phyloP scores from a whole-genome alignment of 495 filamentous ascomycete species.

The Penicillium salamii region DNA sequence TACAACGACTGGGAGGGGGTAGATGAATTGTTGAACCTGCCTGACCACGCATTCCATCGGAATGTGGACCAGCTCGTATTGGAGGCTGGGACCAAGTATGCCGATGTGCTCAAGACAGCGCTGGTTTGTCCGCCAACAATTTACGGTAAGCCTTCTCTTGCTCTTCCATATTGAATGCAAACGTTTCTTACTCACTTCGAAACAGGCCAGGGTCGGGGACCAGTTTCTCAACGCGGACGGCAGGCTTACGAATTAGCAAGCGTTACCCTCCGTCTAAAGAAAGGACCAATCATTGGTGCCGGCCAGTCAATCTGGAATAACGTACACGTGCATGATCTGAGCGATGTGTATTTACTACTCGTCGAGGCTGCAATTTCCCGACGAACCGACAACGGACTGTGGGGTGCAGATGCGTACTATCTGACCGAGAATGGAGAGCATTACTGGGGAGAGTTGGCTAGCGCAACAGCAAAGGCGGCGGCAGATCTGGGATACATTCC shows the following conservation, averaged over 20 bases:
- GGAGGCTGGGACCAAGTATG: slow-evolving; percentile 30
- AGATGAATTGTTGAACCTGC: slow-evolving; percentile 46
- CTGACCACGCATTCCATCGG: slow-evolving; percentile 49
- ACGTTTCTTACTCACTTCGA: background rate
- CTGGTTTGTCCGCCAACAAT: slow-evolving; percentile 73
- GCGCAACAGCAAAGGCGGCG: slow-evolving; percentile 54
- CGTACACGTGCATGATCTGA: slow-evolving; percentile 66
- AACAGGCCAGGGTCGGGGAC: slow-evolving; percentile 53
- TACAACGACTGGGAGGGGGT: slow-evolving; percentile 55
- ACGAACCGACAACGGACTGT: slow-evolving; percentile 54
- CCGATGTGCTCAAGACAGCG: slow-evolving; percentile 54
- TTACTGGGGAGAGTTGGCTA: slow-evolving; percentile 62
- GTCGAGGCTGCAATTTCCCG: slow-evolving; percentile 57
- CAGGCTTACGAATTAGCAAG: slow-evolving; percentile 58
- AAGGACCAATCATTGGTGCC: slow-evolving; percentile 56
- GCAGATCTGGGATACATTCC: slow-evolving; percentile 58
- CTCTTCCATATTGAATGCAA: too few relatives aligned
- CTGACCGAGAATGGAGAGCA: slow-evolving; percentile 67
- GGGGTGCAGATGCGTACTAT: slow-evolving; percentile 69
- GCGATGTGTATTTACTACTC: slow-evolving; percentile 58
- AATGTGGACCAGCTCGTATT: slow-evolving; percentile 56
- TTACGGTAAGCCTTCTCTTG: slow-evolving; percentile 48
- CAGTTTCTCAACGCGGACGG: slow-evolving; percentile 57
- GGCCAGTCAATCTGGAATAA: slow-evolving; percentile 65
- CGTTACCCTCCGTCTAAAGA: slow-evolving; percentile 52